phyloP scores from a whole-genome alignment of 2,329 filamentous ascomycete genomes.

The Orbilia oligospora region DNA sequence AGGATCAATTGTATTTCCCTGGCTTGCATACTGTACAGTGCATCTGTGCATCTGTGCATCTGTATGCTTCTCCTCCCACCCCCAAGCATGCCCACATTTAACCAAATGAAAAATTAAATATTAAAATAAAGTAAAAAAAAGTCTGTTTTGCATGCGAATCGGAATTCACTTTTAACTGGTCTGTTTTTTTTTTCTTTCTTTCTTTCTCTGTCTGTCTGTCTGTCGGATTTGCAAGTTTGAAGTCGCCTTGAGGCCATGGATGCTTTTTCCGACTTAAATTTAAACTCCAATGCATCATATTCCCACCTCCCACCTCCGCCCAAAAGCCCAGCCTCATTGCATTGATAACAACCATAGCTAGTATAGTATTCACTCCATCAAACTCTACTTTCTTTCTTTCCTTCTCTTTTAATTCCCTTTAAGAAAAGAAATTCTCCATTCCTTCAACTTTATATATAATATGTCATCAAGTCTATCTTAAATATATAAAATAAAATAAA shows the following conservation, averaged over 20 bases:
- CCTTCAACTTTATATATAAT: not conserved
- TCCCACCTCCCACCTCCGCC: not conserved
- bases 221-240: slow-evolving; percentile 2
- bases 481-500: too few relatives aligned
- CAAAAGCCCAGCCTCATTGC: slow-evolving; percentile 1
- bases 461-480: too few relatives aligned
- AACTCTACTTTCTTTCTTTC: not conserved
- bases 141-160: slow-evolving; percentile 28
- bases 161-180: not conserved
- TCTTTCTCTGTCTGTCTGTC: too few relatives aligned
- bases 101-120: too few relatives aligned
- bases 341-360: not conserved
- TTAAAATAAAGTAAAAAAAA: not conserved
- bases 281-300: not conserved
- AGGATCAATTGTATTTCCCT: slow-evolving; percentile 14
- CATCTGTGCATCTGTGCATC: too few relatives aligned
- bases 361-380: not conserved
- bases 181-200: too few relatives aligned
- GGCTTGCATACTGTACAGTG: not conserved
- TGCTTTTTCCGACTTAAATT: slow-evolving; percentile 27
- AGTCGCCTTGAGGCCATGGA: slow-evolving; percentile 37
- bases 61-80: not conserved
- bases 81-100: too few relatives aligned
- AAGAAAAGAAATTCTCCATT: too few relatives aligned
- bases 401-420: not conserved